Base-by-base conservation (phyloP, 352 stramenopile genomes). In the Albugo candida region DNA sequence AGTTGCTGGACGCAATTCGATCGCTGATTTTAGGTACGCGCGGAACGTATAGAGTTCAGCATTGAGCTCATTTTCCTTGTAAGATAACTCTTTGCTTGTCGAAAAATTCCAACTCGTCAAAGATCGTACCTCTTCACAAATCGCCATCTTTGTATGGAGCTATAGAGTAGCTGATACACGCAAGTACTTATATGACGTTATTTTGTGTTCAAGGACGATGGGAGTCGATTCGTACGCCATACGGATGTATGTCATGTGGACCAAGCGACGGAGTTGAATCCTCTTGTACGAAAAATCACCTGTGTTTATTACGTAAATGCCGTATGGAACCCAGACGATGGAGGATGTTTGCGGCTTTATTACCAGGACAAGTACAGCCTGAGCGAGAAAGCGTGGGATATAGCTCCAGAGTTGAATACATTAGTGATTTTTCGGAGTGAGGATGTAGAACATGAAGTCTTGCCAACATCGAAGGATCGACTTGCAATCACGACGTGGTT, bases 401-500 rank as follows among this genome's bases (percentile, higher is more conserved):
- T 96, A 10, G 46, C 67, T 21, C 88, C 89, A 1, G 58, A 65
- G 48, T 61, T 89, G 10, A 84, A 96, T 61, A 80, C 83, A 27
- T 59, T 97, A 6, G 54, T 97, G 2, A 52, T 96, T 19, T 97
- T 97, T 59, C 74, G 82, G 38, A 94, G 81, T 18, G 68, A 86
- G 40, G 54, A 93, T 41, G 71, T 96, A 10, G 79, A 95, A 36
- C 89, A 97, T 54, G 79, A 97, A 53, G 72, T 87, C 13, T 51
- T 94, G 36, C 83, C 85, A 13, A 83, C 70, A 39, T 67, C 68
- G 41, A 54, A 69, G 31, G 58, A 88, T n/a, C 77, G 92, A 31
- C 80, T 92, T 56, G 92, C 92, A 31, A 56, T 97, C 39, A 97
- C 89, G 14, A 76, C 95, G 43, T 97, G 92, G 92, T 93, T 95